Base-by-base conservation (phyloP, 805 yeast species). In the Nakazawaea wyomingensis region DNA sequence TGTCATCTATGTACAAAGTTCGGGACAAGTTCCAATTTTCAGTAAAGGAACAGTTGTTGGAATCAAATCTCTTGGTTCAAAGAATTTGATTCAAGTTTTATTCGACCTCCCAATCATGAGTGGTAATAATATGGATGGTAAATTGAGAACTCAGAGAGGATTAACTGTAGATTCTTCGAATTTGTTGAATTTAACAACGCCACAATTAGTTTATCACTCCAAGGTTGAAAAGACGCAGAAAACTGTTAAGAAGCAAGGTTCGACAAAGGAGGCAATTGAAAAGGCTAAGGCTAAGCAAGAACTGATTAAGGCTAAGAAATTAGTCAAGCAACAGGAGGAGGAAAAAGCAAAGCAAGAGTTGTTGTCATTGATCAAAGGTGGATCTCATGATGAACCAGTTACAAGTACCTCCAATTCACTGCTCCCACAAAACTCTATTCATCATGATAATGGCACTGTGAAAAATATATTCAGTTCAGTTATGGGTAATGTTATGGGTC, bases 1-100 rank as follows among this genome's bases (percentile, higher is more conserved):
- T 48, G 87, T 93, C 24, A 74, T 85, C 19, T 89, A 86, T 51
- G 85, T 88, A 18, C 83, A 84, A 53, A 85, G 82, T 53, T 79
- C 85, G 19, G 98, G 98, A 40, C 88, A 86, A 56, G 96, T 90
- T 13, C 96, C 96, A 21, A 64, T 82, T 44, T 88, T 84, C 57
- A 74, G 86, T 20, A 84, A 84, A 55, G 99, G 99, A 59, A 89
- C 96, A 1, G 95, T 93, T 43, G 83, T 86, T 39, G 82, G 85
- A 7, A 68, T 74, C 44, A 64, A 64, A 19, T 63, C 75, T 4
- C 69, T 78, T 32, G 87, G 86, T 33, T 72, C 78, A 28, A 76
- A 80, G 51, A 71, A 78, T 28, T 76, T 78, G 8, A 67, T 93
- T 44, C 88, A 85, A 49, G 81, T 93, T 40, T 61, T 93, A 29